Evolutionary conservation across 2,329 filamentous ascomycete species (phyloP).

Genomic region (Diaporthe aspalathi): DNA sequence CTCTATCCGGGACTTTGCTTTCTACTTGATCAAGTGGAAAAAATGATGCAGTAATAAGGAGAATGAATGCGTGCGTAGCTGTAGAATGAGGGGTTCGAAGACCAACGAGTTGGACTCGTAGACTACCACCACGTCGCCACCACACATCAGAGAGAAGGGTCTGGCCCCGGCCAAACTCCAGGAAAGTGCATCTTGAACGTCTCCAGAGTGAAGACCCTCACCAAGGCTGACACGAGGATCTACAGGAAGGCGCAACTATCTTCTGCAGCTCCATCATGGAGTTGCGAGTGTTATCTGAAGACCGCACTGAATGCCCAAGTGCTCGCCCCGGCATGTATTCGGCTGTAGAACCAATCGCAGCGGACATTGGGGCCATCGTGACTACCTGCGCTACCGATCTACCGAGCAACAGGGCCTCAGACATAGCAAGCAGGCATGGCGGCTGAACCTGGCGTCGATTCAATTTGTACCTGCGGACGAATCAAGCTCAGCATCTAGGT

Average conservation of each 20-base stretch:
- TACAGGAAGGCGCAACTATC: not conserved
- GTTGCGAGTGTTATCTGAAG: not conserved
- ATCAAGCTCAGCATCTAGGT: not conserved
- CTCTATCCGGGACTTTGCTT: not conserved
- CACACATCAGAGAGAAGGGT: not conserved
- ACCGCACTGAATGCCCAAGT: not conserved
- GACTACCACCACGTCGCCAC: not conserved
- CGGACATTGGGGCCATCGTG: not conserved
- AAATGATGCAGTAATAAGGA: not conserved
- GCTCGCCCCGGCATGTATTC: not conserved
- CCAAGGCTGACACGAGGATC: not conserved
- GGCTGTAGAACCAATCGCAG: not conserved
- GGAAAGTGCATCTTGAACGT: not conserved
- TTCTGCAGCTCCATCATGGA: not conserved
- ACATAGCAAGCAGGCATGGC: not conserved
- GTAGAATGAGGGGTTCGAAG: not conserved
- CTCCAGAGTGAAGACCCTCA: not conserved
- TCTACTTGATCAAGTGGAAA: not conserved
- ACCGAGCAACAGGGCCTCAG: not conserved
- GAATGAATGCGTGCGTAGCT: not conserved
- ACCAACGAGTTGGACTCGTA: not conserved
- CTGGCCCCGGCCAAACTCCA: not conserved
- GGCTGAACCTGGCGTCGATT: not conserved
- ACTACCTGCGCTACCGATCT: not conserved
- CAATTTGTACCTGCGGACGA: not conserved